Conservation (phyloP, 495 filamentous ascomycete species). For the Penicillium soppii region DNA sequence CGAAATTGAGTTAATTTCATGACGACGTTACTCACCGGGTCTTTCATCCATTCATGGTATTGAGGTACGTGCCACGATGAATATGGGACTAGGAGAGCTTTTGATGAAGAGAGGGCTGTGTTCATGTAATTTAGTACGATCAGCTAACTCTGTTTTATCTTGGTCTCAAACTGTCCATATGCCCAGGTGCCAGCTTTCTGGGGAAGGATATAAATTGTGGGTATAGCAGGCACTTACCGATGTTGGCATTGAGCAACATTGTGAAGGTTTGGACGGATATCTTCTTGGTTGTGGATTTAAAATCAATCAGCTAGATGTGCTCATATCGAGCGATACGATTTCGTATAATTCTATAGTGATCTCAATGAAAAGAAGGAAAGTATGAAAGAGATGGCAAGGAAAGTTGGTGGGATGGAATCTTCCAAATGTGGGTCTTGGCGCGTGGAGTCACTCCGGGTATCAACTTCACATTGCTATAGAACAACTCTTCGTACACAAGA, state of each 20-base stretch:
- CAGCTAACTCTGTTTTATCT: background rate
- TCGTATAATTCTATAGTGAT: background rate
- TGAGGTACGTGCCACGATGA: conserved; percentile 73
- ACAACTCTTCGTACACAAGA: no score
- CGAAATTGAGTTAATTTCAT: background rate
- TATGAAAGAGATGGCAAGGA: no score
- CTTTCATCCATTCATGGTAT: conserved; percentile 92
- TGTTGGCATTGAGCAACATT: conserved; percentile 39
- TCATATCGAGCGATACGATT: background rate
- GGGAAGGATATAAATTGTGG: conserved; percentile 3
- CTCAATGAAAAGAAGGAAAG: conserved; percentile 2
- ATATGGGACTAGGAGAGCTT: conserved; percentile 78
- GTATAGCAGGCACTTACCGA: background rate
- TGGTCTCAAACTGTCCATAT: no score
- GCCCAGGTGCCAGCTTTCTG: background rate
- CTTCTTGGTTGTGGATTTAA: background rate
- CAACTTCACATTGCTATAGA: no score
- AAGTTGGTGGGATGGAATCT: conserved; percentile 10
- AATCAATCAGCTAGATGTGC: background rate
- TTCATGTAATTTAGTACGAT: background rate
- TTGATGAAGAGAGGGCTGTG: conserved; percentile 64
- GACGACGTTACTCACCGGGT: conserved; percentile 53
- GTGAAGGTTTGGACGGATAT: background rate
- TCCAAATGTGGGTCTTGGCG: conserved; percentile 23
- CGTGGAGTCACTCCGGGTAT: conserved; percentile 1